Evolutionary conservation across 306 rosid genomes (phyloP), one percentile per base, ranked within the genome.

Genomic region (Rubus parviflorus): DNA sequence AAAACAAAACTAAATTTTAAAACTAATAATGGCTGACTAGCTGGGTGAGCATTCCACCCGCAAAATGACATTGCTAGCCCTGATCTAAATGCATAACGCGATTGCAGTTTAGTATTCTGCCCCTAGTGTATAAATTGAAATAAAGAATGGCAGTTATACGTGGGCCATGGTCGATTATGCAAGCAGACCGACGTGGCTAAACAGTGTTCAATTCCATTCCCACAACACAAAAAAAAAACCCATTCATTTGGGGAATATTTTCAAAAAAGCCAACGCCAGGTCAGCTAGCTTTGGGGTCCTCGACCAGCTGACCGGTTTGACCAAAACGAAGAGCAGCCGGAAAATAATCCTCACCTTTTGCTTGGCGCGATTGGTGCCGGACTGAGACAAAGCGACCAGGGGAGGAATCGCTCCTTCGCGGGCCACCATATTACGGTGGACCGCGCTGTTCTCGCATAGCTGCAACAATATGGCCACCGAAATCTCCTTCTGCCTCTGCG

Each of bases 381-480:
- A 87, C 80, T 92, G 97, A 0, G 99, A 85, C 86, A 95, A 67
- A 60, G 99, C 93, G 10, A 95, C 90, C 69, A 95, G 83, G 37
- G 99, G 99, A 46, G 97, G 99, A 84, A 95, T 90, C 72, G 99
- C 97, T 67, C 99, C 96, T 87, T 95, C 99, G 62, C 97, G 97
- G 25, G 90, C 94, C 78, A 95, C 99, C 97, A 88, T 78, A 12
- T 86, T 76, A 37, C 98, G 94, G 81, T 86, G 87, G 4, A 70
- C 43, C 65, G 69, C 83, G 72, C 79, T 92, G 3, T 95, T 91
- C 70, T 95, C 97, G 60, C 97, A 95, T 22, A 92, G 58, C 92
- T 91, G 97, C 17, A 92, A 76, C 40, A 95, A 61, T 16, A 91
- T 86, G 48, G 86, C 91, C 68, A 83, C 97, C 22, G 96, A 90